Evolutionary conservation across 192 early-diverging fungal genomes (phyloP).

Genomic region (Nowakowskiella sp.): DNA sequence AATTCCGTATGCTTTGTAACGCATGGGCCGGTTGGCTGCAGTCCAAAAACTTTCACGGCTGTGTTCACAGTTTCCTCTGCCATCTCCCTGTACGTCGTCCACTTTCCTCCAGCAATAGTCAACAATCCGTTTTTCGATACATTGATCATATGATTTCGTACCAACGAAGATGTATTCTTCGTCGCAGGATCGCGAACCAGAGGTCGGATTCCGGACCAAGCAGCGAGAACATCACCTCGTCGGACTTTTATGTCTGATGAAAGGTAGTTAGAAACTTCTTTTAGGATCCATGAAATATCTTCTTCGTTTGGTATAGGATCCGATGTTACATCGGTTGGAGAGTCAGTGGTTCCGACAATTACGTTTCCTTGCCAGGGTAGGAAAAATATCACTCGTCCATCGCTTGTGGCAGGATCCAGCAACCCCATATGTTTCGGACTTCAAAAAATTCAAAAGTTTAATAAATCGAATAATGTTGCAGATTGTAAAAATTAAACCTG

Average conservation of each 20-base stretch:
- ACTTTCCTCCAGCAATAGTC: constrained; percentile 97
- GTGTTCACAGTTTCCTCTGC: constrained; percentile 88
- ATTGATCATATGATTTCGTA: constrained; percentile 97
- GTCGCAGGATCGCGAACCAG: constrained; percentile 92
- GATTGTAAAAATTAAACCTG: neutral
- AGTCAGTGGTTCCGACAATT: constrained; percentile 92
- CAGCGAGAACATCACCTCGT: constrained; percentile 89
- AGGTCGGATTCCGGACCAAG: constrained; percentile 97
- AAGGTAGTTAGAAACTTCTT: constrained; percentile 85
- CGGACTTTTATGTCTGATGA: constrained; percentile 92
- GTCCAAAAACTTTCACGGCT: constrained; percentile 67
- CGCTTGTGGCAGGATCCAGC: constrained; percentile 86
- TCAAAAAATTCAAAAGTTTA: neutral
- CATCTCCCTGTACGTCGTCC: constrained; percentile 98
- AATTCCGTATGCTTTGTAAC: constrained; percentile 67
- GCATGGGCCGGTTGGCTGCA: constrained; percentile 63
- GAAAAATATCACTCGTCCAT: constrained; percentile 96
- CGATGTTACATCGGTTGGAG: constrained; percentile 72
- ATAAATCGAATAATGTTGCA: neutral
- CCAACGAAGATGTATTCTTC: constrained; percentile 83
- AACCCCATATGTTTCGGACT: constrained; percentile 91
- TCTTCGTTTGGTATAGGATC: constrained; percentile 85
- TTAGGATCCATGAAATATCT: constrained; percentile 92
- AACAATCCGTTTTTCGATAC: constrained; percentile 70
- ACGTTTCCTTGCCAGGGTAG: constrained; percentile 94